Conservation (phyloP, 140 eudicot genomes). For the Senecio squalidus region DNA sequence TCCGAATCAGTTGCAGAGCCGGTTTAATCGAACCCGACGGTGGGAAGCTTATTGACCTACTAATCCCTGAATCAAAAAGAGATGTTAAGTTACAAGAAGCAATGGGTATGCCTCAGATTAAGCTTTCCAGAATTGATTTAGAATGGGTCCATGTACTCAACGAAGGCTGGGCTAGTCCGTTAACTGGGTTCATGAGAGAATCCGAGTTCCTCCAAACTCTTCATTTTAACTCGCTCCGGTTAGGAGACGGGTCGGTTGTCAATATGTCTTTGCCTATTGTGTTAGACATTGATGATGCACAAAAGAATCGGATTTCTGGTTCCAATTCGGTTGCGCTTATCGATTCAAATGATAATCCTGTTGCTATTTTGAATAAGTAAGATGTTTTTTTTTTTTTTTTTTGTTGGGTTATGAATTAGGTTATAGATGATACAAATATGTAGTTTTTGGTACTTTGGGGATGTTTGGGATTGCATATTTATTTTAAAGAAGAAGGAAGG, state of each 20-base stretch:
- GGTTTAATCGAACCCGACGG: constrained; percentile 89
- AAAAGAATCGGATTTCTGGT: constrained; percentile 46
- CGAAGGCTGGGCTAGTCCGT: constrained; percentile 99
- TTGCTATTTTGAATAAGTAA: constrained; percentile 83
- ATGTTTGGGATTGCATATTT: no score
- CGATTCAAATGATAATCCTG: constrained; percentile 48
- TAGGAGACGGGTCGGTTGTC: constrained; percentile 73
- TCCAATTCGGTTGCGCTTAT: constrained; percentile 51
- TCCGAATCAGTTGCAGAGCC: no score
- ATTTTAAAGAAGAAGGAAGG: no score
- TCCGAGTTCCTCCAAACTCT: constrained; percentile 98
- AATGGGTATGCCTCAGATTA: constrained; percentile 36
- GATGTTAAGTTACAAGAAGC: constrained; percentile 45
- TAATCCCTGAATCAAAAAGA: constrained; percentile 44
- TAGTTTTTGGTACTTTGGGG: no score
- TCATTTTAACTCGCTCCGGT: constrained; percentile 85
- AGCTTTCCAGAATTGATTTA: constrained; percentile 64
- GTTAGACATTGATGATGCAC: constrained; percentile 66
- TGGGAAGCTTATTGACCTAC: constrained; percentile 64
- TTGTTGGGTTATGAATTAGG: no score
- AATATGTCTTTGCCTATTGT: constrained; percentile 97
- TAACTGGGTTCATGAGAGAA: constrained; percentile 91
- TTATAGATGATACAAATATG: no score
- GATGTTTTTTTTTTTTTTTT: constrained; percentile 2
- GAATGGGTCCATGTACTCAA: constrained; percentile 96